phyloP scores from a whole-genome alignment of 148 eudicot genomes.

The Rhododendron mucronatum region DNA sequence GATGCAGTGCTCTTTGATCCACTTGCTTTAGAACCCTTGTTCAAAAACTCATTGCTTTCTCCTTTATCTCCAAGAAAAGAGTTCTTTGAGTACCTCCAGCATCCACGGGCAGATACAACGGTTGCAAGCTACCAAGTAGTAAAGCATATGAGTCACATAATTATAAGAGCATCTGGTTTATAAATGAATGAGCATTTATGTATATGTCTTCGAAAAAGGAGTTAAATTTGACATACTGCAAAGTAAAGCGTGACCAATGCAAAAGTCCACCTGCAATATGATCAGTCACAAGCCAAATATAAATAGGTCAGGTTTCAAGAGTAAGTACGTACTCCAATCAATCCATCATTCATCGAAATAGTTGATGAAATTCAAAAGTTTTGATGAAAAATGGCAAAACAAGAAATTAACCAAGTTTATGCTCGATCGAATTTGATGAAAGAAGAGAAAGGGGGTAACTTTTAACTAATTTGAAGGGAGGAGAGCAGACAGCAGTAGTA shows the following conservation, averaged over 20 bases:
- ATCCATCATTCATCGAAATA: neutral
- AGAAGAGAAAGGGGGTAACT: neutral
- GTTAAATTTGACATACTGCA: conserved; percentile 43
- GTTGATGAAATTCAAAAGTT: neutral
- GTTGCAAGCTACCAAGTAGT: conserved; percentile 47
- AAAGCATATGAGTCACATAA: neutral
- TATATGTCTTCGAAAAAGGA: neutral
- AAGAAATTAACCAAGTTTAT: neutral
- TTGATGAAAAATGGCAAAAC: neutral
- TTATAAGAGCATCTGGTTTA: neutral
- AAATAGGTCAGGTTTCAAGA: neutral
- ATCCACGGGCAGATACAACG: conserved; percentile 62
- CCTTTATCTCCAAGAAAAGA: conserved; percentile 14
- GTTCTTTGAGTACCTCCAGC: conserved; percentile 38
- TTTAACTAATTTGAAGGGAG: neutral
- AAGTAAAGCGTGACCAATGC: conserved; percentile 68
- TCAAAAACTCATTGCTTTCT: conserved; percentile 34
- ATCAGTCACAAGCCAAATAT: neutral
- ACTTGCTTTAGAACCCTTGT: conserved; percentile 17
- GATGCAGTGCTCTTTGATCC: neutral
- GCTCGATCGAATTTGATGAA: neutral
- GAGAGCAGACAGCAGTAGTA: too few species aligned
- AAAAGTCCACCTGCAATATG: conserved; percentile 85
- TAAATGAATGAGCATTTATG: neutral
- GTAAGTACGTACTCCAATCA: neutral